A percentile compares a stretch with the other conserved stretches of the same genome.
Conservation (phyloP, 352 stramenopile genomes). For the Phytophthora cactorum region DNA sequence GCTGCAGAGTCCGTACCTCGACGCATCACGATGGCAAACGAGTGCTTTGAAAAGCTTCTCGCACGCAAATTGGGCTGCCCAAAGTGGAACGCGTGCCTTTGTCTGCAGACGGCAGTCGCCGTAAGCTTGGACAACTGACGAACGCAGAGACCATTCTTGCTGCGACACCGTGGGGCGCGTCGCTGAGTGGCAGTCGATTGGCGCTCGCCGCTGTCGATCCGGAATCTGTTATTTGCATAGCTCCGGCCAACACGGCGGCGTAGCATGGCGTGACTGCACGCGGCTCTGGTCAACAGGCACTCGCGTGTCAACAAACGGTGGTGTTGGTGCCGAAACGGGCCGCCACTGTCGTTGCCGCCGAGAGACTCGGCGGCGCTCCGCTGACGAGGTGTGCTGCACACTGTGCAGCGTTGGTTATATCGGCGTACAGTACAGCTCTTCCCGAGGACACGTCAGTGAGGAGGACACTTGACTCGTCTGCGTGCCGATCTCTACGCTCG, state of each 20-base stretch:
- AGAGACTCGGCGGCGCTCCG: constrained; percentile 24
- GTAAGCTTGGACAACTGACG: background rate
- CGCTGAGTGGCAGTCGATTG: constrained; percentile 16
- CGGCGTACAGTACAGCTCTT: constrained; percentile 1
- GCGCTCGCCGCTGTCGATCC: constrained; percentile 10
- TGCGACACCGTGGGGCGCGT: constrained; percentile 17
- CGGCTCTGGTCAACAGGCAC: constrained; percentile 24
- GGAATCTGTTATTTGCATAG: constrained; percentile 41
- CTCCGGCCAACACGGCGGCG: constrained; percentile 24
- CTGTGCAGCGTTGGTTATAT: constrained; percentile 24
- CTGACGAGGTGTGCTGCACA: constrained; percentile 31
- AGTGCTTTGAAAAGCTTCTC: background rate
- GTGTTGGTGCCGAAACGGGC: constrained; percentile 31
- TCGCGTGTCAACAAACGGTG: constrained; percentile 30
- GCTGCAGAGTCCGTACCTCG: constrained; percentile 19
- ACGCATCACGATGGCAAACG: constrained; percentile 12
- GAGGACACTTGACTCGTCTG: constrained; percentile 29
- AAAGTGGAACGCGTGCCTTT: no score
- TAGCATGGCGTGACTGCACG: constrained; percentile 24
- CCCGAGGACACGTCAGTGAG: constrained; percentile 16
- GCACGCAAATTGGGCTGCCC: no score
- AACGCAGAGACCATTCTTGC: constrained; percentile 14
- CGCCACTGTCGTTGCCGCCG: constrained; percentile 25
- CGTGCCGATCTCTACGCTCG: constrained; percentile 18
- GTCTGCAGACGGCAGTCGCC: background rate